Evolutionary conservation across 2,329 filamentous ascomycete species (phyloP).

Genomic region (Phialophora expanda): DNA sequence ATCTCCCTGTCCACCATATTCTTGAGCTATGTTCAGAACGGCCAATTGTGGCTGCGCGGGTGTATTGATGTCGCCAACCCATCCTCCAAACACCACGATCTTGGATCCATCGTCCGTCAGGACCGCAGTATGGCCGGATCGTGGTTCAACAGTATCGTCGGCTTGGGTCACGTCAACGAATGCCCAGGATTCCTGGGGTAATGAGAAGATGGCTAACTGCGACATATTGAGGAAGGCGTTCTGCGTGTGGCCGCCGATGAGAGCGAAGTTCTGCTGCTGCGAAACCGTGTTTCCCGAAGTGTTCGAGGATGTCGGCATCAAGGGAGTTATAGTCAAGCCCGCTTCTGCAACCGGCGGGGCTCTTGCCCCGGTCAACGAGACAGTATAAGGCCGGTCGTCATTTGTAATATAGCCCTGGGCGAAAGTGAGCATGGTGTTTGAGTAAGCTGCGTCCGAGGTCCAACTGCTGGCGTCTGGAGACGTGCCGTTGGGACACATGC

Average conservation of each 20-base stretch:
- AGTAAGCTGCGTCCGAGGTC: constrained; percentile 75
- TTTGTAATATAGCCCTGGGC: constrained; percentile 48
- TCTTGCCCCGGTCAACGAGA: constrained; percentile 56
- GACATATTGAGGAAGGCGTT: constrained; percentile 93
- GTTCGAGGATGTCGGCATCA: constrained; percentile 73
- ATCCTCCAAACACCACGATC: constrained; percentile 84
- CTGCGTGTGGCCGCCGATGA: constrained; percentile 84
- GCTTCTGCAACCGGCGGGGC: constrained; percentile 79
- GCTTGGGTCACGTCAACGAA: constrained; percentile 71
- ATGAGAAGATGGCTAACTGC: constrained; percentile 80
- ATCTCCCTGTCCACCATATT: constrained; percentile 63
- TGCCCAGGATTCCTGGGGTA: constrained; percentile 85
- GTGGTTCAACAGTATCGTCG: constrained; percentile 65
- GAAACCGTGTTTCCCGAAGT: constrained; percentile 65
- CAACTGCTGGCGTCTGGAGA: constrained; percentile 57
- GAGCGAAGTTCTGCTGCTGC: constrained; percentile 76
- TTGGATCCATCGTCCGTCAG: constrained; percentile 76
- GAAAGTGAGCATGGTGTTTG: constrained; percentile 76
- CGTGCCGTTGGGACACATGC: constrained; percentile 72
- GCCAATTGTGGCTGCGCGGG: constrained; percentile 82
- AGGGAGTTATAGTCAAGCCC: constrained; percentile 79
- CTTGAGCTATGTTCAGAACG: constrained; percentile 74
- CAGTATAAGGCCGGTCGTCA: constrained; percentile 40
- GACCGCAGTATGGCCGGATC: constrained; percentile 87
- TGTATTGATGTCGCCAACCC: constrained; percentile 80